Percentiles rank a stretch among this genome's conserved stretches.
These are phyloP conservation scores for Bolboschoenoplectus hybrid DNA, from an alignment of 202 grass and related monocot species.

Conservation along the genomic window DNA sequence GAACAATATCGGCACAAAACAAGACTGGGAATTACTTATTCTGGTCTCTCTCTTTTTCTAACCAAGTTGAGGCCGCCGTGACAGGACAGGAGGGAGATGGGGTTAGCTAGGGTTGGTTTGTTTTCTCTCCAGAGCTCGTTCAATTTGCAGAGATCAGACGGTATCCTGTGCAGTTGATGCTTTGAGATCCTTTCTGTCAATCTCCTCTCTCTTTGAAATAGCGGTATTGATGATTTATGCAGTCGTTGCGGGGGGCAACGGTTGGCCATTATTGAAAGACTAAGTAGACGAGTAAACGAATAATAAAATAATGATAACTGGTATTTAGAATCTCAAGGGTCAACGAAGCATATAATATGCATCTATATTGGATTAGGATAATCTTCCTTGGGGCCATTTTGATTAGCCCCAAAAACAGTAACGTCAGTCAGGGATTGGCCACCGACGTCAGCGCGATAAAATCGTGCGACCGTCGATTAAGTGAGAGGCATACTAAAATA, in stretches of 20 bases:
- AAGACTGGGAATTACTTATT: background rate
- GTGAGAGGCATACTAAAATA: background rate
- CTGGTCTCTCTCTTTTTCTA: background rate
- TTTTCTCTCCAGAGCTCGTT: background rate
- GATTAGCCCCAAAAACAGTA: conserved; percentile 16
- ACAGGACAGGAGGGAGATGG: too few species aligned
- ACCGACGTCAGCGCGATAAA: conserved; percentile 15
- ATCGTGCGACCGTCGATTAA: conserved; percentile 29
- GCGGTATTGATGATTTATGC: background rate
- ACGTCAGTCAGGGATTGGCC: conserved; percentile 21
- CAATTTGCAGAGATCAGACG: background rate
- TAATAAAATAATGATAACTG: background rate
- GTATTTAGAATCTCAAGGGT: conserved; percentile 19
- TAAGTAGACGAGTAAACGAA: background rate
- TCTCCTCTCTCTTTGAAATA: background rate
- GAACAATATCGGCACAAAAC: conserved; percentile 27
- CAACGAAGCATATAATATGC: conserved; percentile 22
- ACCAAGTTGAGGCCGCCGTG: background rate
- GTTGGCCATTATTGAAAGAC: background rate
- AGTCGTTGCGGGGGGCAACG: background rate
- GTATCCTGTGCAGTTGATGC: background rate
- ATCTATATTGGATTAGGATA: background rate
- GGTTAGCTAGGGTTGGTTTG: background rate
- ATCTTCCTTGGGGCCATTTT: background rate
- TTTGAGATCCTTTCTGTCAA: background rate